Conservation (phyloP, 208 protist species). For the Wallacemonas sp. region DNA sequence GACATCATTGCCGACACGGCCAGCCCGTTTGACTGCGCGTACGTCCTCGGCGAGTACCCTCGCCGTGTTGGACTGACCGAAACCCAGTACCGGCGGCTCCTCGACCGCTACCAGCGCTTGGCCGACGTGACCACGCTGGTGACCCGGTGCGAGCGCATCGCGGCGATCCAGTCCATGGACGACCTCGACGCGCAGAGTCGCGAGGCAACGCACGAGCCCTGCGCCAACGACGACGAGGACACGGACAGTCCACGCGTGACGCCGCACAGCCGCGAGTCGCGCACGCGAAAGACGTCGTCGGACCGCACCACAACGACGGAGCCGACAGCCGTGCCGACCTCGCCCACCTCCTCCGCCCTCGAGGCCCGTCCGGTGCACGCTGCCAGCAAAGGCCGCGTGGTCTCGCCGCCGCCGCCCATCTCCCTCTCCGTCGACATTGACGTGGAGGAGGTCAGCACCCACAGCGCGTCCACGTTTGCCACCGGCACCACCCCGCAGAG, state of each 20-base stretch:
- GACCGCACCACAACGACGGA: too few relatives aligned
- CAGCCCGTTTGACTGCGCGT: neutral
- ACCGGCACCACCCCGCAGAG: too few relatives aligned
- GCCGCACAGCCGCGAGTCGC: neutral
- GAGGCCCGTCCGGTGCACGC: too few relatives aligned
- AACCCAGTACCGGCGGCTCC: neutral
- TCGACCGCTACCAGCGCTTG: slow-evolving; percentile 8
- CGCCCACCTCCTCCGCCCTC: too few relatives aligned
- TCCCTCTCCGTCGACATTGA: slow-evolving; percentile 7
- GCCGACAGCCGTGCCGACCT: too few relatives aligned
- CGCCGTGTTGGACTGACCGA: slow-evolving; percentile 2
- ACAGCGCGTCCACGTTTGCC: too few relatives aligned
- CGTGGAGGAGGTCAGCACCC: slow-evolving; percentile 1
- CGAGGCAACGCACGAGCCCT: neutral
- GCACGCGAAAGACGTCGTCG: neutral
- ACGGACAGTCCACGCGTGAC: neutral
- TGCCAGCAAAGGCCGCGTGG: neutral
- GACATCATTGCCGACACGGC: neutral
- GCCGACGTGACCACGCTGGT: slow-evolving; percentile 3
- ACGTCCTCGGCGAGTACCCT: slow-evolving; percentile 10
- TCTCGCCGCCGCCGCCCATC: slow-evolving; percentile 4
- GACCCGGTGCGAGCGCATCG: neutral
- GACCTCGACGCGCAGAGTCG: neutral
- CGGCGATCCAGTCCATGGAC: neutral
- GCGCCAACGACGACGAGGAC: neutral